Conservation (phyloP, 1,284 basidiomycete species). For the Fomes fomentarius region DNA sequence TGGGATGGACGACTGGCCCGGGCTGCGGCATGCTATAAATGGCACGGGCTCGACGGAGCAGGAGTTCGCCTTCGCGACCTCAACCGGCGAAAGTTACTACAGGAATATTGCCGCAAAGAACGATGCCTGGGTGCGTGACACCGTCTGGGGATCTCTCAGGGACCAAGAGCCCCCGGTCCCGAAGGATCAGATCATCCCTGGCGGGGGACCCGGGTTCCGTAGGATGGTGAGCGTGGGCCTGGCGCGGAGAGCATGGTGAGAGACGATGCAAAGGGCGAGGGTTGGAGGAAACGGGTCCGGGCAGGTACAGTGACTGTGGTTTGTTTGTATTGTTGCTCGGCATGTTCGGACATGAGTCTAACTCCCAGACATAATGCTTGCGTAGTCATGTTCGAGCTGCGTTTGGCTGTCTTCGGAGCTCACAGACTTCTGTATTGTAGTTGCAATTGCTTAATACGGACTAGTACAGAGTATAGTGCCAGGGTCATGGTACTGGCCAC, state of each 20-base stretch:
- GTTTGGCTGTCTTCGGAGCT: no score
- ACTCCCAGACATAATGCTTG: neutral
- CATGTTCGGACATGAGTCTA: neutral
- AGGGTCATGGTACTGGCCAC: neutral
- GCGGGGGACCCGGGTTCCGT: constrained; percentile 39
- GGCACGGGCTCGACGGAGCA: constrained; percentile 41
- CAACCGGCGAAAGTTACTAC: constrained; percentile 38
- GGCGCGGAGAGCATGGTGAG: constrained; percentile 1
- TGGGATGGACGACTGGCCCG: constrained; percentile 43
- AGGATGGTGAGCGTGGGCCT: neutral
- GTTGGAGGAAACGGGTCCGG: neutral
- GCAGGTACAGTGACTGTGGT: neutral
- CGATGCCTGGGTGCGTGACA: constrained; percentile 41
- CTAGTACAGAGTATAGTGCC: no score
- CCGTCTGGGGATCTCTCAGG: constrained; percentile 40
- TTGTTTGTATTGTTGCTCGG: neutral
- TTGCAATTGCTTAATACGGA: no score
- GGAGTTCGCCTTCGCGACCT: constrained; percentile 38
- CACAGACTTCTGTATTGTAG: no score
- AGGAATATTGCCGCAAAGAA: constrained; percentile 39
- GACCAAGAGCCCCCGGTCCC: constrained; percentile 38
- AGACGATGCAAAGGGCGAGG: neutral
- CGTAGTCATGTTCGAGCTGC: neutral
- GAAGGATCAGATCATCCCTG: constrained; percentile 35
- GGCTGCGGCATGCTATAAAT: constrained; percentile 41